Evolutionary conservation across 2,329 filamentous ascomycete species (phyloP).

Genomic region (Venturia effusa): DNA sequence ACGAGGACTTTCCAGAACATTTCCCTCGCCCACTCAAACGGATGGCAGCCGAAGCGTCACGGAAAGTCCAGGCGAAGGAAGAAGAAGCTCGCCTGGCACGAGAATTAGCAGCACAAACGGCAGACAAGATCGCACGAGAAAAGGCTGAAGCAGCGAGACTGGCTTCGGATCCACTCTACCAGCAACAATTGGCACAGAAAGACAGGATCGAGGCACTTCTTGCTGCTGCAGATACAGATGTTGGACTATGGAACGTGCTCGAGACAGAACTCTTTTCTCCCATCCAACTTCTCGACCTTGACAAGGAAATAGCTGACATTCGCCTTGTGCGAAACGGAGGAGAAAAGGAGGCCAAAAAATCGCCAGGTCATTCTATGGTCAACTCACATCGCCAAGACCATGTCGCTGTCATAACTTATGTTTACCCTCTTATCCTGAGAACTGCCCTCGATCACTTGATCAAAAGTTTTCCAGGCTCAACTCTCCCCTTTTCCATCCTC

Average conservation of each 20-base stretch:
- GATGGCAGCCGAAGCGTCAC: conserved; percentile 2
- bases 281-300: neutral
- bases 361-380: neutral
- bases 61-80: neutral
- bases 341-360: neutral
- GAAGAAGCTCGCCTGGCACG: conserved; percentile 30
- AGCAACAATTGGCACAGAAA: conserved; percentile 12
- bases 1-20: neutral
- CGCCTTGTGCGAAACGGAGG: neutral
- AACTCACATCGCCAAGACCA: conserved; percentile 15
- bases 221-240: conserved; percentile 46
- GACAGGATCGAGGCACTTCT: conserved; percentile 41
- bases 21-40: conserved; percentile 3
- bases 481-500: conserved; percentile 49
- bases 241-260: conserved; percentile 56
- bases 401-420: conserved; percentile 49
- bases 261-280: conserved; percentile 54
- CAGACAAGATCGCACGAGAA: neutral
- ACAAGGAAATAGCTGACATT: neutral
- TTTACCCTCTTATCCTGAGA: conserved; percentile 53
- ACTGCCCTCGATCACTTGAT: conserved; percentile 47
- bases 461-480: conserved; percentile 48
- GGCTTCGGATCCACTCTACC: neutral
- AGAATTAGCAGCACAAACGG: conserved; percentile 23
- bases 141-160: conserved; percentile 3